Percentiles rank a stretch among this genome's conserved stretches.
Conservation (phyloP, 371 early-diverging fungal genomes). For the Rhizopus stolonifer region DNA sequence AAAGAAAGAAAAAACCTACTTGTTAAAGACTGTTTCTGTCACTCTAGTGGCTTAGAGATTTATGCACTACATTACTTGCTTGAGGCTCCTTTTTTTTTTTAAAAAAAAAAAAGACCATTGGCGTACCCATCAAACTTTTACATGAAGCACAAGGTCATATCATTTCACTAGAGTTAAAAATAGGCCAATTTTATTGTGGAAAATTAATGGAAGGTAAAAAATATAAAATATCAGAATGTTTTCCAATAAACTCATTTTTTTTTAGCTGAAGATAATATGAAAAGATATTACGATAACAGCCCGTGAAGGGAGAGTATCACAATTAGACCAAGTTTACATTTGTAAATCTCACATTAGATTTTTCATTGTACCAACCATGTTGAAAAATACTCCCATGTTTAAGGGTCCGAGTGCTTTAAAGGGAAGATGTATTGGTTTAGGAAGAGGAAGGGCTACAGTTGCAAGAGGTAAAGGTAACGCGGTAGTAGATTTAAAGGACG, state of each 20-base stretch:
- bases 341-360: constrained; percentile 95
- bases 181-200: constrained; percentile 92
- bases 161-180: constrained; percentile 92
- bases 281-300: constrained; percentile 89
- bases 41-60: background rate
- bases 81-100: background rate
- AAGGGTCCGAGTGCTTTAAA: constrained; percentile 79
- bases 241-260: no score
- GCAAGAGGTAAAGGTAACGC: constrained; percentile 53
- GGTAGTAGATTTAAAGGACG: constrained; percentile 48
- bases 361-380: constrained; percentile 97
- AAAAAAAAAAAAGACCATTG: constrained; percentile 78
- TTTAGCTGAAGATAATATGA: constrained; percentile 99
- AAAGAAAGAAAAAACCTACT: background rate
- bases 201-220: constrained; percentile 82
- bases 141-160: constrained; percentile 98
- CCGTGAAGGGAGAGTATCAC: constrained; percentile 87
- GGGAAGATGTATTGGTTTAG: constrained; percentile 84
- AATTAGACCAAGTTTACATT: constrained; percentile 94
- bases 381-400: constrained; percentile 98
- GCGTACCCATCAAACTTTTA: constrained; percentile 93
- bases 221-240: no score
- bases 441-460: constrained; percentile 84
- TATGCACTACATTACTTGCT: background rate
- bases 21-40: background rate